These are phyloP conservation scores for Rhododendron molle DNA, from an alignment of 148 eudicot genomes.

Conservation along the genomic window DNA sequence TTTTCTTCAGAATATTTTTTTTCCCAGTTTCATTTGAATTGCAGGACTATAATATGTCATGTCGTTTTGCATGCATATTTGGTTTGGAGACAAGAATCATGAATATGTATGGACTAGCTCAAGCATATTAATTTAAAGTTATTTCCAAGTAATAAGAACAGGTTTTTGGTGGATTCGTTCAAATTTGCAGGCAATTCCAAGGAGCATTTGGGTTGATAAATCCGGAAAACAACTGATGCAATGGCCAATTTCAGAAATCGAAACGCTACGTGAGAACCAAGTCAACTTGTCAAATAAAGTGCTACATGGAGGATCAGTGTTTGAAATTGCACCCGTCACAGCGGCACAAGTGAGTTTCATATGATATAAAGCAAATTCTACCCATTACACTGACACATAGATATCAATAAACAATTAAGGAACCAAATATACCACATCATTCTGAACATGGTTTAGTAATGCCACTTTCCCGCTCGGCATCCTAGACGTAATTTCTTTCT, in stretches of 20 bases:
- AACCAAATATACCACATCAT: background rate
- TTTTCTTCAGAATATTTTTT: background rate
- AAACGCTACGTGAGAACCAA: constrained; percentile 31
- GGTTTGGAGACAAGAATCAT: too few species aligned
- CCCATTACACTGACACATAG: background rate
- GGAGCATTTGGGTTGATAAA: constrained; percentile 47
- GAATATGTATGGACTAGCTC: too few species aligned
- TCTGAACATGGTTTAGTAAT: background rate
- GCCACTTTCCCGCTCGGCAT: background rate
- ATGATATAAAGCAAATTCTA: background rate
- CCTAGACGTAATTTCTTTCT: background rate
- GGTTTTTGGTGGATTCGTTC: background rate
- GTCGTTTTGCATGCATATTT: background rate
- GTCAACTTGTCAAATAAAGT: constrained; percentile 11
- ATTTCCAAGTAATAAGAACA: background rate
- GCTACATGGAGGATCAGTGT: constrained; percentile 35
- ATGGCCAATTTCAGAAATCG: constrained; percentile 62
- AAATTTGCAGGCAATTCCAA: constrained; percentile 45
- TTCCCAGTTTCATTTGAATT: background rate
- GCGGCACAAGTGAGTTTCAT: constrained; percentile 44
- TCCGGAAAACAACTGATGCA: constrained; percentile 57
- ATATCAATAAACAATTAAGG: background rate
- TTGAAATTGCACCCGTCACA: constrained; percentile 36
- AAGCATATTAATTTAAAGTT: too few species aligned
- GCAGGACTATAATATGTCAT: background rate